These are phyloP conservation scores for Uncinocarpus reesii DNA, from an alignment of 2,329 filamentous ascomycete species.

Conservation along the genomic window DNA sequence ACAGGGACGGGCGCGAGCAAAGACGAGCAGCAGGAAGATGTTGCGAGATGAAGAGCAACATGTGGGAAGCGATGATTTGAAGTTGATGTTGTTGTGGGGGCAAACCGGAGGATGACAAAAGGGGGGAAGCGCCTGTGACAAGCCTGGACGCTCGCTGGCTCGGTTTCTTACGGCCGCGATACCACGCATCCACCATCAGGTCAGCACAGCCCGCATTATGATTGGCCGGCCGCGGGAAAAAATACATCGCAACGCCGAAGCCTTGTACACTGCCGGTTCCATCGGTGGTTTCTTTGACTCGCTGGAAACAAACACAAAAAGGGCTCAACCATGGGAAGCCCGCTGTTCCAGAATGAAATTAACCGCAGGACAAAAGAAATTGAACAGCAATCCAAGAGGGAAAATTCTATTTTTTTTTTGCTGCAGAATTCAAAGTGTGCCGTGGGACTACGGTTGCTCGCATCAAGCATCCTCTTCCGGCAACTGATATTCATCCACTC, in stretches of 20 bases:
- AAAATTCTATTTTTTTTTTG: too few relatives aligned
- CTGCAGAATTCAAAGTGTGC: too few relatives aligned
- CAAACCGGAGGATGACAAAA: slow-evolving; percentile 1
- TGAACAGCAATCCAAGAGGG: too few relatives aligned
- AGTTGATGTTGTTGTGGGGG: slow-evolving; percentile 2
- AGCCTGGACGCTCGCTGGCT: too few relatives aligned
- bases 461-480: background rate
- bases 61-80: slow-evolving; percentile 8
- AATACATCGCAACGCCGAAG: background rate
- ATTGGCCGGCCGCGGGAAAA: background rate
- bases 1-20: slow-evolving; percentile 7
- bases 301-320: background rate
- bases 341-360: background rate
- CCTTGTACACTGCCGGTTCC: background rate
- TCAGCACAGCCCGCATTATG: background rate
- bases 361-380: background rate
- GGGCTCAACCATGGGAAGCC: background rate
- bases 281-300: background rate
- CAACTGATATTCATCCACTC: background rate
- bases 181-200: slow-evolving; percentile 3
- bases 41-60: slow-evolving; percentile 16
- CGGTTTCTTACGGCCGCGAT: background rate
- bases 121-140: too few relatives aligned
- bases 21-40: slow-evolving; percentile 7
- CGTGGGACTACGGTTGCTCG: too few relatives aligned